phyloP scores from a whole-genome alignment of 176 grass and related monocot species.

The Musa schizocarpa region DNA sequence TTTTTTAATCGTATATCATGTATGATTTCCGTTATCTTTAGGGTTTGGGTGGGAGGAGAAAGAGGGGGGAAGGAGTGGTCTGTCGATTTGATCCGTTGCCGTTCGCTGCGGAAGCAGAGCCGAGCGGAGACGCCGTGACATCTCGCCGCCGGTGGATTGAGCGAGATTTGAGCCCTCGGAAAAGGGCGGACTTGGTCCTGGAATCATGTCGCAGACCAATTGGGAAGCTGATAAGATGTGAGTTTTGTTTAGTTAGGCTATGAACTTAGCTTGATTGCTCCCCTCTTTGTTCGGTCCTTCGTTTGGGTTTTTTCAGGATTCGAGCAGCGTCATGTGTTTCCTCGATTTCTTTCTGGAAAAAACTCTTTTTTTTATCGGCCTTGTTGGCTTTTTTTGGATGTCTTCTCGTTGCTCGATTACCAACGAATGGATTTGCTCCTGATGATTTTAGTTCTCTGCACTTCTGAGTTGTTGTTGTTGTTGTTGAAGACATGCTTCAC shows the following conservation, averaged over 20 bases:
- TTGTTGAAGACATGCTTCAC: too few species aligned
- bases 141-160: not conserved
- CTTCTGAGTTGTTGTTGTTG: too few species aligned
- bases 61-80: not conserved
- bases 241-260: not conserved
- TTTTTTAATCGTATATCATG: not conserved
- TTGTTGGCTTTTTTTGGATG: too few species aligned
- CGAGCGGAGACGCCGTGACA: not conserved
- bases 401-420: too few species aligned
- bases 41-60: not conserved
- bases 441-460: too few species aligned
- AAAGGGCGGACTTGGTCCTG: not conserved
- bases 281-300: not conserved
- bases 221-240: conserved; percentile 20
- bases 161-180: not conserved
- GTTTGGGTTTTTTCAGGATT: not conserved
- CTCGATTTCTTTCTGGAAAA: not conserved
- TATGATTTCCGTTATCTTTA: not conserved
- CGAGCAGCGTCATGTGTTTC: not conserved
- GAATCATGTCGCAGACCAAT: conserved; percentile 19
- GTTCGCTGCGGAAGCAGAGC: not conserved
- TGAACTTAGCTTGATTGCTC: not conserved
- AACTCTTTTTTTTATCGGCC: not conserved
- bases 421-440: not conserved
- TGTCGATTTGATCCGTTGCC: not conserved